phyloP scores from a whole-genome alignment of 371 early-diverging fungal genomes.

The Fennellomyces sp. region DNA sequence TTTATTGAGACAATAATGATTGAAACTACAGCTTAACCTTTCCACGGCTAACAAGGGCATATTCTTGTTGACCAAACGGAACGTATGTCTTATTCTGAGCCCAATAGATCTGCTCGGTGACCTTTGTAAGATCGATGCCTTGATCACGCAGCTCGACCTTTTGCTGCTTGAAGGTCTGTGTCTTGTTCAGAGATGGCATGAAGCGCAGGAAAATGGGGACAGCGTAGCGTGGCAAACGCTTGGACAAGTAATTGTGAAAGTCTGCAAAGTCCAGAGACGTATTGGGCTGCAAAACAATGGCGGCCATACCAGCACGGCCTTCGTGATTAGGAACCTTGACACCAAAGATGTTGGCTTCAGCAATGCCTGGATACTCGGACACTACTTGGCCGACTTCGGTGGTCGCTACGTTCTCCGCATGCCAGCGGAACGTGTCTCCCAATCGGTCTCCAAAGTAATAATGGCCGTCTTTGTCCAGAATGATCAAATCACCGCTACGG shows the following conservation, averaged over 20 bases:
- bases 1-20: background rate
- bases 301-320: constrained; percentile 79
- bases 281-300: constrained; percentile 42
- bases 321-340: constrained; percentile 55
- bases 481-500: constrained; percentile 68
- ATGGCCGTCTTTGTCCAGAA: constrained; percentile 54
- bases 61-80: constrained; percentile 42
- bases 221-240: constrained; percentile 61
- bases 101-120: constrained; percentile 46
- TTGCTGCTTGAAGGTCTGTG: constrained; percentile 61
- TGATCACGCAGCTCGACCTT: constrained; percentile 52
- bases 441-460: constrained; percentile 75
- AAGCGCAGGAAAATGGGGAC: constrained; percentile 61
- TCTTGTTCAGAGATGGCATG: constrained; percentile 42
- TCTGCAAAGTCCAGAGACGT: constrained; percentile 30
- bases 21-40: background rate
- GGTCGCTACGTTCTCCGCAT: constrained; percentile 70
- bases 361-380: constrained; percentile 56
- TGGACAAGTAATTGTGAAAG: constrained; percentile 29
- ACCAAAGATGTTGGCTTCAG: constrained; percentile 70
- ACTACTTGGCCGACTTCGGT: constrained; percentile 66
- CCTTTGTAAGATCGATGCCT: constrained; percentile 39
- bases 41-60: constrained; percentile 5
- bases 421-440: constrained; percentile 78
- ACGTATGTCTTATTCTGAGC: constrained; percentile 47